Conservation (phyloP, 768 basidiomycete species). For the Gautieria morchelliformis region DNA sequence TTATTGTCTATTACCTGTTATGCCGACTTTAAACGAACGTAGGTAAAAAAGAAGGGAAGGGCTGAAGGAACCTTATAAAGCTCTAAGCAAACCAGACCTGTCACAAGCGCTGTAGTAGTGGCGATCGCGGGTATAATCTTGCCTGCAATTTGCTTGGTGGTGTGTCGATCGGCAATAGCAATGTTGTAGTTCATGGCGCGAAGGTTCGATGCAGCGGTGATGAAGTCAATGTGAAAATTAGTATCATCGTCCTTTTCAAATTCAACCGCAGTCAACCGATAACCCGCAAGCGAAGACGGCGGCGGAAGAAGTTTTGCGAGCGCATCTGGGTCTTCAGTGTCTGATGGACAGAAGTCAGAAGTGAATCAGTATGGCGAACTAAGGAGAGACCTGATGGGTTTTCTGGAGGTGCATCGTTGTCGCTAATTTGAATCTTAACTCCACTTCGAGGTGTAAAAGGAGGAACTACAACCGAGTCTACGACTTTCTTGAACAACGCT, state of each 20-base stretch:
- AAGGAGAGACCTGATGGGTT: slow-evolving; percentile 23
- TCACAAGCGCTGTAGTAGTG: slow-evolving; percentile 93
- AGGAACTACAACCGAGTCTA: slow-evolving; percentile 76
- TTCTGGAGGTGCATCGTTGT: slow-evolving; percentile 78
- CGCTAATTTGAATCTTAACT: slow-evolving; percentile 87
- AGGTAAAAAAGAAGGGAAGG: not conserved
- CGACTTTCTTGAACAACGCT: slow-evolving; percentile 70
- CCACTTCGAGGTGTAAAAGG: slow-evolving; percentile 91
- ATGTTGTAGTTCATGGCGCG: slow-evolving; percentile 95
- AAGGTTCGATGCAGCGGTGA: slow-evolving; percentile 94
- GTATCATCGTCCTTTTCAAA: slow-evolving; percentile 99
- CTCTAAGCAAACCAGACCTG: slow-evolving; percentile 93
- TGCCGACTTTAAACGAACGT: not conserved
- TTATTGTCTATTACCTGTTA: slow-evolving; percentile 89
- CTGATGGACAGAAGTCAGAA: slow-evolving; percentile 18
- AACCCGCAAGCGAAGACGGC: slow-evolving; percentile 91
- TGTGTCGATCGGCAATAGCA: slow-evolving; percentile 74
- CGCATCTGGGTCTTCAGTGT: slow-evolving; percentile 41
- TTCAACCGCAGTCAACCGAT: slow-evolving; percentile 87
- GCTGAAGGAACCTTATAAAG: slow-evolving; percentile 75
- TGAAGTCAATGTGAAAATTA: slow-evolving; percentile 98
- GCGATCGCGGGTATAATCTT: slow-evolving; percentile 99
- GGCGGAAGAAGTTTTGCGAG: slow-evolving; percentile 66
- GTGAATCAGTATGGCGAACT: slow-evolving; percentile 10
- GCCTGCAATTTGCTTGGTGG: slow-evolving; percentile 95